A percentile compares a stretch with the other conserved stretches of the same genome.
Evolutionary conservation across 2,329 filamentous ascomycete genomes (phyloP).

Genomic region (Lithohypha guttulata): DNA sequence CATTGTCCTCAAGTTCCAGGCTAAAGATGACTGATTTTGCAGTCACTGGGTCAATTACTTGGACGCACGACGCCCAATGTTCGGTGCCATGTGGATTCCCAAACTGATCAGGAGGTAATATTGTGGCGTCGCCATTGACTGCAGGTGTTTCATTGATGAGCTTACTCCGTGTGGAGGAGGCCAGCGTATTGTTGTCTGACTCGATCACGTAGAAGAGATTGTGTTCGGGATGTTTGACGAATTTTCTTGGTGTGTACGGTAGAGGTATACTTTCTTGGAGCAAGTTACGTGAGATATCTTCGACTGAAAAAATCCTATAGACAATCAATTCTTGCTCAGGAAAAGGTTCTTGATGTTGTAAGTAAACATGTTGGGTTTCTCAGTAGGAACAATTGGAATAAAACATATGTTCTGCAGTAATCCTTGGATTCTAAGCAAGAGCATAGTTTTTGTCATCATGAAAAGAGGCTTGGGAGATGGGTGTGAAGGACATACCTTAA

Average conservation of each 20-base stretch:
- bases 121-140: slow-evolving; percentile 60
- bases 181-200: slow-evolving; percentile 82
- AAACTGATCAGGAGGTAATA: slow-evolving; percentile 70
- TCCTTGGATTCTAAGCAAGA: slow-evolving; percentile 26
- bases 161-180: slow-evolving; percentile 63
- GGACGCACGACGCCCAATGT: slow-evolving; percentile 94
- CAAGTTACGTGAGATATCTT: slow-evolving; percentile 74
- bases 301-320: slow-evolving; percentile 73
- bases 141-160: slow-evolving; percentile 61
- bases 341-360: too few species aligned
- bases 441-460: slow-evolving; percentile 54
- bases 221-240: slow-evolving; percentile 77
- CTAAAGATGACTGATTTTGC: slow-evolving; percentile 65
- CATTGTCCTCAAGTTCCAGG: slow-evolving; percentile 76
- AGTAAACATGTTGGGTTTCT: slow-evolving; percentile 39
- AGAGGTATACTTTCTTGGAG: slow-evolving; percentile 78
- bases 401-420: slow-evolving; percentile 39
- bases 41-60: slow-evolving; percentile 71
- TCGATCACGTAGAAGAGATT: slow-evolving; percentile 91
- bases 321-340: too few species aligned
- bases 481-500: slow-evolving; percentile 54
- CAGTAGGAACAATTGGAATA: slow-evolving; percentile 97
- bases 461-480: slow-evolving; percentile 13
- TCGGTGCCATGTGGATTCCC: slow-evolving; percentile 74
- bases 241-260: slow-evolving; percentile 78